These are phyloP conservation scores for Aspergillus nanangensis DNA, from an alignment of 495 filamentous ascomycete genomes.

Conservation along the genomic window DNA sequence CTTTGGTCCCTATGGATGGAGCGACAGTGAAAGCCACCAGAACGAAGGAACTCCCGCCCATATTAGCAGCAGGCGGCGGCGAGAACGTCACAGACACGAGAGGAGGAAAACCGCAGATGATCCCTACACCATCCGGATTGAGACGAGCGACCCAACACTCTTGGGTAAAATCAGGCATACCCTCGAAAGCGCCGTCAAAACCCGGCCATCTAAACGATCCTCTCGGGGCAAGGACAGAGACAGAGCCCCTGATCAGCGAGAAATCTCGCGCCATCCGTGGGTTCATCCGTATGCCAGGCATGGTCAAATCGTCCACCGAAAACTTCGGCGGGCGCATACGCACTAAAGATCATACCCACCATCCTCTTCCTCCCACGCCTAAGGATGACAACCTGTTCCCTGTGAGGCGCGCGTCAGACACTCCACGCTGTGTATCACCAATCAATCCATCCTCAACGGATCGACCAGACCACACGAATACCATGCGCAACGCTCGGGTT, in stretches of 20 bases:
- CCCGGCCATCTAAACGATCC: slow-evolving; percentile 8
- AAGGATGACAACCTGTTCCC: slow-evolving; percentile 1
- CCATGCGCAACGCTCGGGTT: slow-evolving; percentile 7
- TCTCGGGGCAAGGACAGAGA: slow-evolving; percentile 3
- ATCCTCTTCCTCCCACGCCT: slow-evolving; percentile 3
- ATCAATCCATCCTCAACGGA: neutral
- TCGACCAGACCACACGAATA: neutral
- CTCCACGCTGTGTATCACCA: neutral
- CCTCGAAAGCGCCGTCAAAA: slow-evolving; percentile 19
- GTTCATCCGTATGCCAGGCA: slow-evolving; percentile 37
- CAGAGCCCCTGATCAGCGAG: too few relatives aligned
- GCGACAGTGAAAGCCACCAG: slow-evolving; percentile 2
- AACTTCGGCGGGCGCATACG: slow-evolving; percentile 19
- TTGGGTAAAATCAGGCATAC: slow-evolving; percentile 21
- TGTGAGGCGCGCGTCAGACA: slow-evolving; percentile 1
- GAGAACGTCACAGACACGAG: slow-evolving; percentile 20
- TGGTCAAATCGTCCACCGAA: slow-evolving; percentile 28
- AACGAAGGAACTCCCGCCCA: slow-evolving; percentile 4
- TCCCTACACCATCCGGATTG: slow-evolving; percentile 28
- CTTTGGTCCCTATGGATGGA: slow-evolving; percentile 22
- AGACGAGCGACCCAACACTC: slow-evolving; percentile 22
- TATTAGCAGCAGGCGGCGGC: slow-evolving; percentile 19
- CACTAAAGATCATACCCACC: slow-evolving; percentile 12
- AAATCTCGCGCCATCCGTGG: slow-evolving; percentile 30
- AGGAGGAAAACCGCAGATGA: slow-evolving; percentile 26